Base-by-base conservation (phyloP, 345 rosid species). In the Euclidium syriacum region DNA sequence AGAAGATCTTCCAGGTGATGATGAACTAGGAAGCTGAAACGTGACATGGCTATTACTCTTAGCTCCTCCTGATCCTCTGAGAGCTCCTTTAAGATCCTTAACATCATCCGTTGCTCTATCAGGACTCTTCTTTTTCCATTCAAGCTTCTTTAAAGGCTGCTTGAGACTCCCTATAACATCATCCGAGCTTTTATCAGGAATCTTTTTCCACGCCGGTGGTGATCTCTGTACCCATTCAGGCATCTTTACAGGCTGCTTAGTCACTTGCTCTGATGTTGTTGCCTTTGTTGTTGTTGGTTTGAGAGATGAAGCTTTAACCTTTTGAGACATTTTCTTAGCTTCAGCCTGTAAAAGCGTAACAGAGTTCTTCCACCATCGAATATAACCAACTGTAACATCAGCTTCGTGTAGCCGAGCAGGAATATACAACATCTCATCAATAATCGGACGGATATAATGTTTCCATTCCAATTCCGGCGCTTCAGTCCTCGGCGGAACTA, bases 301-400 rank as follows among this genome's bases (percentile, higher is more conserved):
- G 10, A 16, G 51, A 47, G 41, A 12, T 44, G 42, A 23, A 36
- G 49, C 50, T 34, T 22, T 7, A 71, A 11, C 40, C 59, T 18
- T 56, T 3, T 56, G 19, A 10, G 25, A 33, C 18, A 11, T 20
- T 73, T 30, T 73, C 60, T 61, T 42, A 10, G 63, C 72, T 7
- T 39, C 65, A 0, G 61, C 23, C 26, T 69, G 58, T 34, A 69
- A 41, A 33, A 25, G 11, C 17, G 40, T 22, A 32, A 58, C 71
- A 27, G 67, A 63, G 6, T 24, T 44, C 27, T 62, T 65, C 74
- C 78, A 69, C 78, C 78, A 74, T 8, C 73, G 20, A 25, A 58
- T 43, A 50, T 74, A 74, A 5, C 68, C 36, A 52, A 65, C 59
- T 0, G 78, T 58, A 64, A 69, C 64, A 58, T 69, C 67, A 30